Base-by-base conservation (phyloP, 768 basidiomycete species). In the Lactarius sanguifluus region DNA sequence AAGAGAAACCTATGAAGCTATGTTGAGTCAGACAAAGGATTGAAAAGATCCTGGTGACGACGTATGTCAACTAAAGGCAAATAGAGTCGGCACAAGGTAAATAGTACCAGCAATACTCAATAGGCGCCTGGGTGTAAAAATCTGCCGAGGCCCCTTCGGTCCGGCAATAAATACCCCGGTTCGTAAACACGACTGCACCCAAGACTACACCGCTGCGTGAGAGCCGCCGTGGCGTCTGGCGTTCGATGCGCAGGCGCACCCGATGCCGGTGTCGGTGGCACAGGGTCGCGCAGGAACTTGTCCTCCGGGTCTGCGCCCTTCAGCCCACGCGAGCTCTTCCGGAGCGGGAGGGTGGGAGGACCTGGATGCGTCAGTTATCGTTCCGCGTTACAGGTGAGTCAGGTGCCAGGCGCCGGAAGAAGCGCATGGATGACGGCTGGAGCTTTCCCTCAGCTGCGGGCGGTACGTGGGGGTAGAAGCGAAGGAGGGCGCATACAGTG, bases 361-460 rank as follows among this genome's bases (percentile, higher is more conserved):
- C 73, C 70, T 81, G 80, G 60, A 82, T 73, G 61, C 75, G 75
- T 75, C 87, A 90, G 75, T 92, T 92, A 34, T 34, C 9, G 77
- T 87, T 88, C 59, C 91, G 84, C 65, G 81, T 75, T 58, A 92
- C 85, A 9, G 89, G 86, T 74, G 89, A 88, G 74, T 89, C 85
- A 55, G 88, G 80, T 23, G 84, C 68, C 71, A 91, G 74, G 59
- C 86, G 83, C 70, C 79, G 82, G 80, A 92, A 90, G 79, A 87
- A 92, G 58, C 88, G 83, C 69, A 82, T 84, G 78, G 90, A 80
- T 71, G 86, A 87, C 40, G 75, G 76, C 65, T 90, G 81, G 41
- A 91, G 79, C 73, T 85, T 87, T 67, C 83, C 83, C 72, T 81
- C 76, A 73, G 87, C 86, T 88, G 68, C 10, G 15, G 15, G 38